phyloP scores from a whole-genome alignment of 169 alveolate species.

The Plasmodium fragile region DNA sequence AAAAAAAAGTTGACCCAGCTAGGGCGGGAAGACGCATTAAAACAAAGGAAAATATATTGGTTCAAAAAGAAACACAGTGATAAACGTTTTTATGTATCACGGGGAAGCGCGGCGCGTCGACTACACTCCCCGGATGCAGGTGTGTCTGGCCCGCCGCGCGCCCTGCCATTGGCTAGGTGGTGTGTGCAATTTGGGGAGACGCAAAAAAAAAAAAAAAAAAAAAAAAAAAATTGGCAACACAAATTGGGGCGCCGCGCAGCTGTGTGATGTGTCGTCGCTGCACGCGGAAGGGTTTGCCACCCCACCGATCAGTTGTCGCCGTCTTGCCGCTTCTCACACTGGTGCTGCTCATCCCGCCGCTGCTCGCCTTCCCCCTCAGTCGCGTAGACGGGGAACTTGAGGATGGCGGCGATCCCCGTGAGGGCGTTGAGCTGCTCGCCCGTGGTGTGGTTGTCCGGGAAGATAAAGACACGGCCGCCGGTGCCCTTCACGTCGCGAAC shows the following conservation, averaged over 20 bases:
- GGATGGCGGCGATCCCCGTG: constrained; percentile 83
- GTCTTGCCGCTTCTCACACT: neutral
- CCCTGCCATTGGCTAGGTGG: neutral
- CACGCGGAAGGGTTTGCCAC: neutral
- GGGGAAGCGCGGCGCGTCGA: neutral
- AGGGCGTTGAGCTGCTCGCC: constrained; percentile 79
- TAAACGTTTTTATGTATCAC: neutral
- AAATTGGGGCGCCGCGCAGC: neutral
- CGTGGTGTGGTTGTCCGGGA: constrained; percentile 83
- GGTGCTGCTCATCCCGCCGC: neutral
- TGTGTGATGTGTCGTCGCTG: neutral
- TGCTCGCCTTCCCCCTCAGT: neutral
- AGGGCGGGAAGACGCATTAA: too few species aligned
- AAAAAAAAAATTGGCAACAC: neutral
- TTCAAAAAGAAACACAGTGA: neutral
- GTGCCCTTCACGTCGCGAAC: constrained; percentile 72
- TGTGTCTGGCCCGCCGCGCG: neutral
- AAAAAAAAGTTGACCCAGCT: too few species aligned
- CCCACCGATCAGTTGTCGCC: neutral
- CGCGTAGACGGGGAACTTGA: constrained; percentile 59
- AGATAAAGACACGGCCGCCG: constrained; percentile 78
- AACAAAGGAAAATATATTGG: neutral
- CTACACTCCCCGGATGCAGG: too few species aligned
- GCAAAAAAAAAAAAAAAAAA: too few species aligned
- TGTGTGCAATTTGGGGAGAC: neutral